These are phyloP conservation scores for Taxawa tesnikishii DNA, from an alignment of 2,329 filamentous ascomycete genomes.

Conservation along the genomic window DNA sequence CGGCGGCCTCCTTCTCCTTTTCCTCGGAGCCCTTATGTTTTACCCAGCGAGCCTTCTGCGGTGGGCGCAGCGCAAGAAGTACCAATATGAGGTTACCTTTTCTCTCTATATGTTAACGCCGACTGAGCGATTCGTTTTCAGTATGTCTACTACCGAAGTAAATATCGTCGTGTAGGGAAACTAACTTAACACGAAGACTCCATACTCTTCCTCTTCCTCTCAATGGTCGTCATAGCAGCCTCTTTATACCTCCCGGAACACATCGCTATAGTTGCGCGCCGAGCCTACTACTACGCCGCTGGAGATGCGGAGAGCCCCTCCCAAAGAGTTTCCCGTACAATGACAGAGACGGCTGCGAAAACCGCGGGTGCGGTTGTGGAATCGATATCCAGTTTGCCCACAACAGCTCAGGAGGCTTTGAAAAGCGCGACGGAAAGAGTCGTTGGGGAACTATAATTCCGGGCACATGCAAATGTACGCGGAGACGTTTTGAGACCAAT, in stretches of 20 bases:
- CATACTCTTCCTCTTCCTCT: slow-evolving; percentile 78
- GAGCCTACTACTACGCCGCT: slow-evolving; percentile 89
- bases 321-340: neutral
- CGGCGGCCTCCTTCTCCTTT: slow-evolving; percentile 45
- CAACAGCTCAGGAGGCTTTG: neutral
- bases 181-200: slow-evolving; percentile 56
- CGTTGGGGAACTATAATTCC: neutral
- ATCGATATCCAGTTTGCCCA: neutral
- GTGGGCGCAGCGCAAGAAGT: slow-evolving; percentile 90
- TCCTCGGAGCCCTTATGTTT: slow-evolving; percentile 27
- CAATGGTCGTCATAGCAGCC: slow-evolving; percentile 73
- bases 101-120: slow-evolving; percentile 95
- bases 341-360: slow-evolving; percentile 10
- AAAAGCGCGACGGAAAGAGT: slow-evolving; percentile 1
- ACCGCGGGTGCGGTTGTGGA: slow-evolving; percentile 10
- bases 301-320: slow-evolving; percentile 44
- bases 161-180: too few relatives aligned
- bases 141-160: too few relatives aligned
- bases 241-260: slow-evolving; percentile 92
- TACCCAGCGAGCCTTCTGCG: slow-evolving; percentile 49
- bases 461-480: slow-evolving; percentile 1
- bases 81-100: slow-evolving; percentile 97
- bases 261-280: slow-evolving; percentile 65
- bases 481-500: too few relatives aligned
- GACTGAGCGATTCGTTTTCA: slow-evolving; percentile 93